These are phyloP conservation scores for Nephelium lappaceum DNA, from an alignment of 345 rosid genomes.

Conservation along the genomic window DNA sequence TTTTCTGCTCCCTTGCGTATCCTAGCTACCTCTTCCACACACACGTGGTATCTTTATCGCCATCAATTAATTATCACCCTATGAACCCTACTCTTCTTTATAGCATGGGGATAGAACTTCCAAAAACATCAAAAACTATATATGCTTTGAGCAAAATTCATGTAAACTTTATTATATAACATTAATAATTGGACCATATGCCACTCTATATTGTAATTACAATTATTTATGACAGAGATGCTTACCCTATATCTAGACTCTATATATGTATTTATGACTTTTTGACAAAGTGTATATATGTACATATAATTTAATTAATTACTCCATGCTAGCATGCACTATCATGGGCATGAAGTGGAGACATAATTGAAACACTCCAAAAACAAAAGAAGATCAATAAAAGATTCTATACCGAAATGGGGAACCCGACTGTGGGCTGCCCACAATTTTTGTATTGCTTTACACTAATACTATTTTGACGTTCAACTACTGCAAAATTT, in stretches of 20 bases:
- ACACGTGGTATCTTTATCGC: constrained; percentile 34
- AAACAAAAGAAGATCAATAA: background rate
- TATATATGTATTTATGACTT: background rate
- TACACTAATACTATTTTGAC: too few relatives aligned
- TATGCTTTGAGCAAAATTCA: constrained; percentile 17
- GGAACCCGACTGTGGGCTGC: background rate
- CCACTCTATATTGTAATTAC: background rate
- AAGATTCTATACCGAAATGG: background rate
- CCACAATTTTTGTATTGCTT: background rate
- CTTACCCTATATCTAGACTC: background rate
- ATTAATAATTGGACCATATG: constrained; percentile 42
- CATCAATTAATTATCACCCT: constrained; percentile 32
- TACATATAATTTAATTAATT: background rate
- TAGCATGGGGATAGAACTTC: background rate
- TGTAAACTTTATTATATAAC: constrained; percentile 24
- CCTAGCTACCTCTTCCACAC: background rate
- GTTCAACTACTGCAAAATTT: too few relatives aligned
- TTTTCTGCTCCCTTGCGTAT: too few relatives aligned
- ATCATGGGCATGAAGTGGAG: constrained; percentile 8
- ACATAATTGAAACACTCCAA: background rate
- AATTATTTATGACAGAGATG: background rate
- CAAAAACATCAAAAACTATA: too few relatives aligned
- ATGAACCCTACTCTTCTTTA: constrained; percentile 51
- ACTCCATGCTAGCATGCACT: background rate
- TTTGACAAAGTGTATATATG: background rate